These are phyloP conservation scores for Trichoderma koningii DNA, from an alignment of 2,329 filamentous ascomycete genomes.

Conservation along the genomic window DNA sequence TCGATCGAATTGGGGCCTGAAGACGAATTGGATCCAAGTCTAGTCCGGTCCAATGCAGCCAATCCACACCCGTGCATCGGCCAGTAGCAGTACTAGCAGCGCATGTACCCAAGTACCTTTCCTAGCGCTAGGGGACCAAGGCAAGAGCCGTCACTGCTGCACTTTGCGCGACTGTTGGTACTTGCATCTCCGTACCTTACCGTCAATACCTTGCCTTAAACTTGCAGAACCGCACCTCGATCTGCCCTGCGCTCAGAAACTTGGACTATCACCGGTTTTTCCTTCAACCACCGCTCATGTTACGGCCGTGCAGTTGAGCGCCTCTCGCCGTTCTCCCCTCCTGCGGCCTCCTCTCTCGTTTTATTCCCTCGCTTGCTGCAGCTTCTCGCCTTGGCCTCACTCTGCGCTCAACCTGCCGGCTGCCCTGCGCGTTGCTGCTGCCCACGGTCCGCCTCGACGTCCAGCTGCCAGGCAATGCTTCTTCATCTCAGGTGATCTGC, in stretches of 20 bases:
- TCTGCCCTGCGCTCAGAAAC: not conserved
- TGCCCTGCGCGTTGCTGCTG: constrained; percentile 1
- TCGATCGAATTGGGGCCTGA: not conserved
- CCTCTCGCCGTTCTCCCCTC: constrained; percentile 33
- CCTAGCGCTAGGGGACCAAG: not conserved
- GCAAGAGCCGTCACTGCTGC: not conserved
- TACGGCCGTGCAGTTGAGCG: constrained; percentile 4
- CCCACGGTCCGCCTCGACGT: constrained; percentile 26
- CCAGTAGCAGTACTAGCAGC: not conserved
- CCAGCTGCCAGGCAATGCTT: constrained; percentile 42
- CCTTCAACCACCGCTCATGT: not conserved
- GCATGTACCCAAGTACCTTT: too few species aligned
- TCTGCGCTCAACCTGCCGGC: not conserved
- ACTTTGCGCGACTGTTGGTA: not conserved
- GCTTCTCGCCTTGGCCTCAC: constrained; percentile 29
- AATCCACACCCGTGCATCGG: not conserved
- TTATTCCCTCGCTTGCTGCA: too few species aligned
- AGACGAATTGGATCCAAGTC: not conserved
- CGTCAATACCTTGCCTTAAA: not conserved
- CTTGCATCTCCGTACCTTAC: not conserved
- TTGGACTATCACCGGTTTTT: constrained; percentile 6
- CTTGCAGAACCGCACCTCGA: not conserved
- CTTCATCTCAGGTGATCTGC: constrained; percentile 42
- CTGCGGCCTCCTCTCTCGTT: too few species aligned
- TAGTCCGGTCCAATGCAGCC: not conserved